Conservation (phyloP, 164 flowering plant genomes). For the Pachysandra terminalis region DNA sequence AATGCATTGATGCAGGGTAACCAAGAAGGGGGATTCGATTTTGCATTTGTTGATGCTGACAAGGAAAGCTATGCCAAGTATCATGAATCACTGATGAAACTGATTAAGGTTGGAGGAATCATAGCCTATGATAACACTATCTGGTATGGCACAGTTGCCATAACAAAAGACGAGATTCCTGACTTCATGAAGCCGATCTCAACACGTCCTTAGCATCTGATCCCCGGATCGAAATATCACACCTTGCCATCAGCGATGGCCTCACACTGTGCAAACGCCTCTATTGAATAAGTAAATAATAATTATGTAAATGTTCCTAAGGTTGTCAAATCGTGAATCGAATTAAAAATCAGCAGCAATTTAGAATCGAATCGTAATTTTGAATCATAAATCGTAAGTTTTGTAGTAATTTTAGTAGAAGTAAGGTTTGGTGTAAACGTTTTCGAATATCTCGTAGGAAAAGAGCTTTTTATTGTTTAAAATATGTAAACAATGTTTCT, state of each 20-base stretch:
- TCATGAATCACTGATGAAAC: slow-evolving; percentile 18
- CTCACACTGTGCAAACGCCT: too few species aligned
- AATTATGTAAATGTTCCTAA: too few species aligned
- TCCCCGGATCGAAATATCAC: slow-evolving; percentile 18
- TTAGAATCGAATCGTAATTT: too few species aligned
- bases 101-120: slow-evolving; percentile 24
- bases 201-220: slow-evolving; percentile 20
- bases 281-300: too few species aligned
- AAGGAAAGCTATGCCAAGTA: slow-evolving; percentile 18
- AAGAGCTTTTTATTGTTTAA: too few species aligned
- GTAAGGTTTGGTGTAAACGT: too few species aligned
- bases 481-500: too few species aligned
- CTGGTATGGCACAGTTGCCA: slow-evolving; percentile 17
- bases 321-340: too few species aligned
- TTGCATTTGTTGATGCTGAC: slow-evolving; percentile 24
- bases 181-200: slow-evolving; percentile 4
- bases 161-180: neutral
- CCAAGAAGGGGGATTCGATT: slow-evolving; percentile 18
- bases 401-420: too few species aligned
- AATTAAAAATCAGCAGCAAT: too few species aligned
- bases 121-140: slow-evolving; percentile 26
- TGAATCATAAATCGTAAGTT: too few species aligned
- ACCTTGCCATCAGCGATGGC: slow-evolving; percentile 5
- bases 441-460: too few species aligned
- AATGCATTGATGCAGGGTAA: slow-evolving; percentile 13